A percentile compares a stretch with the other conserved stretches of the same genome.
phyloP scores from a whole-genome alignment of 805 yeast genomes.

The Candida andamanensis region DNA sequence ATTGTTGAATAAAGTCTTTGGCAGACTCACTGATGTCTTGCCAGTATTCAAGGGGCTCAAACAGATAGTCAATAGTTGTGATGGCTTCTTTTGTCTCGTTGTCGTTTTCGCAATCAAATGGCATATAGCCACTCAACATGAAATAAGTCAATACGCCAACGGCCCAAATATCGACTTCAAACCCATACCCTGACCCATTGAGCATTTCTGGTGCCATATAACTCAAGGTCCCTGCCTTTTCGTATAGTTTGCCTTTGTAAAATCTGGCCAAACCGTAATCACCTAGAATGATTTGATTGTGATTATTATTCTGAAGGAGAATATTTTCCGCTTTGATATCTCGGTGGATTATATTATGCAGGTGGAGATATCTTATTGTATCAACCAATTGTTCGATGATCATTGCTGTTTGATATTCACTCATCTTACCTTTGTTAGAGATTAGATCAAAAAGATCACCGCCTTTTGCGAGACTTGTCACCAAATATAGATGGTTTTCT shows the following conservation, averaged over 20 bases:
- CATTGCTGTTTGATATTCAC: slow-evolving; percentile 44
- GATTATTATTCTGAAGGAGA: slow-evolving; percentile 38
- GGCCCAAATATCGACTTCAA: slow-evolving; percentile 70
- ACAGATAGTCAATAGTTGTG: slow-evolving; percentile 48
- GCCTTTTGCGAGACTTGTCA: slow-evolving; percentile 64
- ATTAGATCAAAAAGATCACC: slow-evolving; percentile 67
- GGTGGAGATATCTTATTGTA: slow-evolving; percentile 55
- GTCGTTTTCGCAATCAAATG: slow-evolving; percentile 70
- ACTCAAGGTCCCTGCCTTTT: slow-evolving; percentile 65
- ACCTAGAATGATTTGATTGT: slow-evolving; percentile 44
- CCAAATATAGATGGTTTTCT: slow-evolving; percentile 45
- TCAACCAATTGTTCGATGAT: slow-evolving; percentile 47
- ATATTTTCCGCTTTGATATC: slow-evolving; percentile 72
- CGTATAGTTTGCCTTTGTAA: slow-evolving; percentile 27
- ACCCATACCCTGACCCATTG: slow-evolving; percentile 49
- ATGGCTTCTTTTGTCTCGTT: slow-evolving; percentile 65
- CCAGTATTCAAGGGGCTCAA: slow-evolving; percentile 61
- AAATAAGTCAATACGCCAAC: slow-evolving; percentile 69
- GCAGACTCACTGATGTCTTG: slow-evolving; percentile 46
- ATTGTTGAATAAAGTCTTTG: slow-evolving; percentile 50
- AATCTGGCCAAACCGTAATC: slow-evolving; percentile 64
- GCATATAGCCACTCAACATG: slow-evolving; percentile 69
- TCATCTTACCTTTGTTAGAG: slow-evolving; percentile 38
- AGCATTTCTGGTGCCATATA: slow-evolving; percentile 72
- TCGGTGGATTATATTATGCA: slow-evolving; percentile 59